These are phyloP conservation scores for Verticillium dahliae DNA, from an alignment of 2,329 filamentous ascomycete species.

Conservation along the genomic window DNA sequence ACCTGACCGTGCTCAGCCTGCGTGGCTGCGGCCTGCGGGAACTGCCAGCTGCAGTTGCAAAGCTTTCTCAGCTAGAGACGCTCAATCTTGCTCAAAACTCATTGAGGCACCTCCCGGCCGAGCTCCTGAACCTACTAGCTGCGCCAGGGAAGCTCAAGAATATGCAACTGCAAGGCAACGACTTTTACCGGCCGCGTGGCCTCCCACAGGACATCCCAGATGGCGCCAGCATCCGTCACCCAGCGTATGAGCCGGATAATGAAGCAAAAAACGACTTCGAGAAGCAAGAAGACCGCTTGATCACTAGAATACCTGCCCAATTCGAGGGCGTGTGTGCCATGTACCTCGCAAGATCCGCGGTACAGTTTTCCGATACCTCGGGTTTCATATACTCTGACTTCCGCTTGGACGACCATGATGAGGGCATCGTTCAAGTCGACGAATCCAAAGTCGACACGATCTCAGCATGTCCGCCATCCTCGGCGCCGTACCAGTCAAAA, in stretches of 20 bases:
- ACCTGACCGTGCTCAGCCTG: constrained; percentile 59
- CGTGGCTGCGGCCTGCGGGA: constrained; percentile 56
- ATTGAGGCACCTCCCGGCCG: constrained; percentile 54
- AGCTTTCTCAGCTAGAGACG: constrained; percentile 50
- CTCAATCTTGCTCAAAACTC: constrained; percentile 62
- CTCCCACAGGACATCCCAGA: constrained; percentile 4
- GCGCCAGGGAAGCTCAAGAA: constrained; percentile 36
- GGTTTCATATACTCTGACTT: constrained; percentile 16
- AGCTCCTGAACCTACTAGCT: constrained; percentile 52
- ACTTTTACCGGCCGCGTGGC: constrained; percentile 40
- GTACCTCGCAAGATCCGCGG: constrained; percentile 16
- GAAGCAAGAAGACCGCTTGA: constrained; percentile 1
- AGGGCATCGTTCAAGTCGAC: constrained; percentile 10
- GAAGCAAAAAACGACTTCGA: constrained; percentile 3
- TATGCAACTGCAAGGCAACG: constrained; percentile 57
- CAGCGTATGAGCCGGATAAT: constrained; percentile 14
- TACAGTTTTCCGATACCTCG: constrained; percentile 20
- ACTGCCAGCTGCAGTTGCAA: constrained; percentile 52
- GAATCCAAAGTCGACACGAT: constrained; percentile 1
- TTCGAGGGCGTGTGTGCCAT: constrained; percentile 10
- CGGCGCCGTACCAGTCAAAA: constrained; percentile 9
- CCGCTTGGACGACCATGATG: constrained; percentile 7
- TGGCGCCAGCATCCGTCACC: constrained; percentile 9
- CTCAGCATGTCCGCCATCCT: constrained; percentile 6
- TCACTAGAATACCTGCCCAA: constrained; percentile 2